Base-by-base conservation (phyloP, 2,329 filamentous ascomycete species). In the Alternaria sp. region DNA sequence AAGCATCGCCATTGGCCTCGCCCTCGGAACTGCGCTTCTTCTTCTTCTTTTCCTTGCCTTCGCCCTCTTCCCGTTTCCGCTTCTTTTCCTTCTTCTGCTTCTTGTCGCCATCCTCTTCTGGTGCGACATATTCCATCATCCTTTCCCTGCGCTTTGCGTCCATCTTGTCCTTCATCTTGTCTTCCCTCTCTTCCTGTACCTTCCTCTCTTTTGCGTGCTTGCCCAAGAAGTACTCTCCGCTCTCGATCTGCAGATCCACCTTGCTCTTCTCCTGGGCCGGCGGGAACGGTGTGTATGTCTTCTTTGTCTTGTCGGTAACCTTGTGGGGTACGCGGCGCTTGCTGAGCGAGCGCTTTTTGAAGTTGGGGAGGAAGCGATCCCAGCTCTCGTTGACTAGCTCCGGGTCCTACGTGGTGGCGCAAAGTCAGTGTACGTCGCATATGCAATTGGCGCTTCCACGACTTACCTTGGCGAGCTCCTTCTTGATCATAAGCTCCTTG, bases 241-340 rank as follows among this genome's bases (percentile, higher is more conserved):
- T 94, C 85, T 99, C 95, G 83, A 99, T 97, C 86, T 99, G 94
- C 80, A 93, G 82, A 81, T 99, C 95, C 72, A 99, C 87, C 88
- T 98, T 99, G 88, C 94, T 97, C 92, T 97, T 97, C 85, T 99
- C 94, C 68, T 94, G 93, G 44, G 93, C 88, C 7, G 95, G 95
- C 50, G 95, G 95, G 89, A 99, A 99, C 10, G 95, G 94, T 67
- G 96, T 99, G 85, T 97, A 99, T 12, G 85, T 81, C 86, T 97
- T 98, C 87, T 94, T 97, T 77, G 84, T 81, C 86, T 99, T 99
- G 84, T 99, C 94, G 55, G 88, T 93, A 76, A 99, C 89, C 74
- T 92, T 93, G 84, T 88, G 87, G 0, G 95, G 96, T 71, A 90
- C 88, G 69, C 88, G 87, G 68, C 95, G 87, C 83, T 93, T 94